Percentiles rank a stretch among this genome's conserved stretches.
phyloP scores from a whole-genome alignment of 371 early-diverging fungal genomes.

The Vairimorpha necatrix region DNA sequence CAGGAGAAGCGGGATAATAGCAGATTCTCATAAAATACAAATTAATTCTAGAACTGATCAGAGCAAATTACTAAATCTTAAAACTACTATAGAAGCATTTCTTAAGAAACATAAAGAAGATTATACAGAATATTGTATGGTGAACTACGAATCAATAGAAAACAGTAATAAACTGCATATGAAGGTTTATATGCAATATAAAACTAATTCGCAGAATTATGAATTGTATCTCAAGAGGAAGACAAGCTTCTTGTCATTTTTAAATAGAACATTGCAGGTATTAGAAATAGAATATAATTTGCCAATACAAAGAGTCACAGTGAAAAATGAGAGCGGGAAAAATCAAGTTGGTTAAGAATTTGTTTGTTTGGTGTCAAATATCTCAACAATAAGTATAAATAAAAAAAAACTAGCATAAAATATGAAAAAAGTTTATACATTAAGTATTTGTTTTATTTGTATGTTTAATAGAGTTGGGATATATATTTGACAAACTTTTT shows the following conservation, averaged over 20 bases:
- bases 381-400: too few relatives aligned
- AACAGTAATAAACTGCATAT: constrained; percentile 64
- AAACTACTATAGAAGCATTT: constrained; percentile 53
- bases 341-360: too few relatives aligned
- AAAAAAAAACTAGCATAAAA: too few relatives aligned
- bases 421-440: too few relatives aligned
- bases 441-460: too few relatives aligned
- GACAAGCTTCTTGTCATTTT: constrained; percentile 60
- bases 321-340: not conserved
- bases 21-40: constrained; percentile 63
- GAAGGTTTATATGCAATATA: constrained; percentile 64
- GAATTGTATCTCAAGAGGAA: constrained; percentile 62
- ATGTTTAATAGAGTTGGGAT: too few relatives aligned
- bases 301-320: constrained; percentile 47
- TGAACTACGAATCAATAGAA: constrained; percentile 64
- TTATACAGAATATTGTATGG: constrained; percentile 62
- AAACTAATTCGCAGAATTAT: constrained; percentile 64
- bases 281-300: constrained; percentile 61
- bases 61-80: constrained; percentile 56
- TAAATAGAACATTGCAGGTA: constrained; percentile 52
- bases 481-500: too few relatives aligned
- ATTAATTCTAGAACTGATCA: constrained; percentile 56
- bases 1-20: constrained; percentile 59
- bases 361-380: too few relatives aligned
- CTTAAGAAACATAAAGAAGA: constrained; percentile 55